Conservation (phyloP, 495 filamentous ascomycete genomes). For the Aspergillus nidulans region DNA sequence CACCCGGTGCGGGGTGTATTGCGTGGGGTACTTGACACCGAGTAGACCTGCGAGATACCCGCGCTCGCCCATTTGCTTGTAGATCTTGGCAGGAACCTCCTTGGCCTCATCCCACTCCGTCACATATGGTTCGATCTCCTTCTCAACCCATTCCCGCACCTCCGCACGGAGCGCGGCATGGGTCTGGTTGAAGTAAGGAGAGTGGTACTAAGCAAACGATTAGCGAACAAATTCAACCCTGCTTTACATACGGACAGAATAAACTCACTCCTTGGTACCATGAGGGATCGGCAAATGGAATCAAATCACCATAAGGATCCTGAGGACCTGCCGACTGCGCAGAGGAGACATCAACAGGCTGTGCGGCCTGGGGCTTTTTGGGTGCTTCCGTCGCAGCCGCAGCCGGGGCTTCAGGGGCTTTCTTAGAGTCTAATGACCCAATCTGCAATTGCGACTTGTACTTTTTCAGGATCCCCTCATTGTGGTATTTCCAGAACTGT, state of each 20-base stretch:
- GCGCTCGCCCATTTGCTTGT: constrained; percentile 89
- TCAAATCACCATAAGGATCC: constrained; percentile 78
- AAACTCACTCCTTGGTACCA: constrained; percentile 93
- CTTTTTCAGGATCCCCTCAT: constrained; percentile 90
- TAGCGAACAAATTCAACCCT: neutral
- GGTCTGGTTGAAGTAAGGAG: constrained; percentile 90
- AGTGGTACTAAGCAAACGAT: constrained; percentile 71
- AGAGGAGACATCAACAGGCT: constrained; percentile 43
- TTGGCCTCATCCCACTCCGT: constrained; percentile 96
- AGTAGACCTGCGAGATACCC: constrained; percentile 90
- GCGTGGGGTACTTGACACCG: constrained; percentile 69
- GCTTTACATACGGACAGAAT: neutral
- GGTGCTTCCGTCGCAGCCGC: constrained; percentile 51
- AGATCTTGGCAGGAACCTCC: constrained; percentile 79
- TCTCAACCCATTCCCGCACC: constrained; percentile 86
- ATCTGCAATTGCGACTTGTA: constrained; percentile 84
- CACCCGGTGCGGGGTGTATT: constrained; percentile 65
- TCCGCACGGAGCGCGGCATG: constrained; percentile 87
- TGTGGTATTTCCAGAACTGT: constrained; percentile 99
- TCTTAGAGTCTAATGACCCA: constrained; percentile 86
- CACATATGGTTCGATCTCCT: constrained; percentile 84
- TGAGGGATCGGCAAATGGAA: constrained; percentile 86
- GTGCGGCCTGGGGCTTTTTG: constrained; percentile 43
- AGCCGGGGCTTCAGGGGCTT: constrained; percentile 48
- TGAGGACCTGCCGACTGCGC: constrained; percentile 57